Evolutionary conservation across 2,329 filamentous ascomycete genomes (phyloP).

Genomic region (Paecilomyces dactylethromorphus): DNA sequence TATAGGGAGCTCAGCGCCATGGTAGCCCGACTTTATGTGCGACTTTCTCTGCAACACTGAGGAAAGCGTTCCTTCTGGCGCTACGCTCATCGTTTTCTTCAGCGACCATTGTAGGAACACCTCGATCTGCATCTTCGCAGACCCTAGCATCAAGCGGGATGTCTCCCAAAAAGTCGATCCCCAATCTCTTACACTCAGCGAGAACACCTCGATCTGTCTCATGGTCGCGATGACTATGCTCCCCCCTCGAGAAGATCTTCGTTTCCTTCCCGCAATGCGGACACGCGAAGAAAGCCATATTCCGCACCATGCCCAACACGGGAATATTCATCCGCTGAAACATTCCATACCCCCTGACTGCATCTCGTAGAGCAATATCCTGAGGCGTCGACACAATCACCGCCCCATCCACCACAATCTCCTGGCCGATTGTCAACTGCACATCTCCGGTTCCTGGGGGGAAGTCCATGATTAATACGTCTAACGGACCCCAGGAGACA

Average conservation of each 20-base stretch:
- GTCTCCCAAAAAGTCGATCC: slow-evolving; percentile 76
- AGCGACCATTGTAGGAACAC: slow-evolving; percentile 83
- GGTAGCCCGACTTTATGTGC: slow-evolving; percentile 37
- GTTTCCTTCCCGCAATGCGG: slow-evolving; percentile 69
- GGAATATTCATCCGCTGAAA: slow-evolving; percentile 79
- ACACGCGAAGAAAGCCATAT: slow-evolving; percentile 82
- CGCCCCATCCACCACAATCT: slow-evolving; percentile 75
- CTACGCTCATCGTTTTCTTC: slow-evolving; percentile 61
- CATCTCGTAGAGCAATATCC: slow-evolving; percentile 85
- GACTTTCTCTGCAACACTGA: slow-evolving; percentile 57
- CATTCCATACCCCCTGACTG: slow-evolving; percentile 85
- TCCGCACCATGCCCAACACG: slow-evolving; percentile 77
- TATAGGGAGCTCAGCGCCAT: slow-evolving; percentile 20
- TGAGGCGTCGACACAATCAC: slow-evolving; percentile 92
- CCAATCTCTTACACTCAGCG: slow-evolving; percentile 63
- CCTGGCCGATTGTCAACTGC: slow-evolving; percentile 93
- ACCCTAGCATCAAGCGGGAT: slow-evolving; percentile 82
- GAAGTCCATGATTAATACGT: slow-evolving; percentile 82
- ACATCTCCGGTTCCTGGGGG: slow-evolving; percentile 94
- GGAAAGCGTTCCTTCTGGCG: slow-evolving; percentile 64
- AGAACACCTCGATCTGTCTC: slow-evolving; percentile 54
- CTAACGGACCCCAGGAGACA: slow-evolving; percentile 85
- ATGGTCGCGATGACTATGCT: slow-evolving; percentile 14
- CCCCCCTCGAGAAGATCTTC: slow-evolving; percentile 60
- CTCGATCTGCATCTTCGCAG: slow-evolving; percentile 78